A percentile compares a stretch with the other conserved stretches of the same genome.
Evolutionary conservation across 352 stramenopile genomes (phyloP).

Genomic region (Peronospora farinosa): DNA sequence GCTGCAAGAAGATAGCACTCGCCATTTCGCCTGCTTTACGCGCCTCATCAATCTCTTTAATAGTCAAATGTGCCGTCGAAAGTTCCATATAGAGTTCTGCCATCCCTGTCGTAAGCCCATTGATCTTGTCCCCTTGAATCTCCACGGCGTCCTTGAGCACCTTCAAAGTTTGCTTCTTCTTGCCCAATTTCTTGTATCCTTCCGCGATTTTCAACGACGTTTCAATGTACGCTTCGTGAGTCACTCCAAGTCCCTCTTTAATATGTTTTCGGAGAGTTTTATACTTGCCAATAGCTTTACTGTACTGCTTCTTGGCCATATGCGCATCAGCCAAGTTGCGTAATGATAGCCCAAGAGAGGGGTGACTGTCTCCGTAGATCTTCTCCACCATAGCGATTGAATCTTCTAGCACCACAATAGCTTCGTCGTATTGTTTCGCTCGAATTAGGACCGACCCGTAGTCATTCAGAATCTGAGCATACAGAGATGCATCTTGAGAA

Average conservation of each 20-base stretch:
- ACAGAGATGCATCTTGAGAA: slow-evolving; percentile 64
- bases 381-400: slow-evolving; percentile 63
- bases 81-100: slow-evolving; percentile 80
- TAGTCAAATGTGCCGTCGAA: slow-evolving; percentile 38
- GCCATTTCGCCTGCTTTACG: slow-evolving; percentile 34
- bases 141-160: slow-evolving; percentile 50
- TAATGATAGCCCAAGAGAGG: slow-evolving; percentile 66
- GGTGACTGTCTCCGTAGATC: slow-evolving; percentile 76
- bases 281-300: slow-evolving; percentile 62
- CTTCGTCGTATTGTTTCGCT: slow-evolving; percentile 66
- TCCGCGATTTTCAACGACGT: slow-evolving; percentile 60
- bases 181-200: slow-evolving; percentile 58
- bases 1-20: slow-evolving; percentile 46
- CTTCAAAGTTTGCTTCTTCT: slow-evolving; percentile 47
- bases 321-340: slow-evolving; percentile 77
- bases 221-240: slow-evolving; percentile 74
- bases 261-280: slow-evolving; percentile 68
- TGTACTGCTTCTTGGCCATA: slow-evolving; percentile 66
- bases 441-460: slow-evolving; percentile 72
- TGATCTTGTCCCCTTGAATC: slow-evolving; percentile 50
- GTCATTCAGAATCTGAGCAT: slow-evolving; percentile 75
- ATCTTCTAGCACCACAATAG: slow-evolving; percentile 72
- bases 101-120: slow-evolving; percentile 57
- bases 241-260: slow-evolving; percentile 50
- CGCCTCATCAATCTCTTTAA: slow-evolving; percentile 40